Conservation (phyloP, 139 green algal species). For the Nannochloris sp. region DNA sequence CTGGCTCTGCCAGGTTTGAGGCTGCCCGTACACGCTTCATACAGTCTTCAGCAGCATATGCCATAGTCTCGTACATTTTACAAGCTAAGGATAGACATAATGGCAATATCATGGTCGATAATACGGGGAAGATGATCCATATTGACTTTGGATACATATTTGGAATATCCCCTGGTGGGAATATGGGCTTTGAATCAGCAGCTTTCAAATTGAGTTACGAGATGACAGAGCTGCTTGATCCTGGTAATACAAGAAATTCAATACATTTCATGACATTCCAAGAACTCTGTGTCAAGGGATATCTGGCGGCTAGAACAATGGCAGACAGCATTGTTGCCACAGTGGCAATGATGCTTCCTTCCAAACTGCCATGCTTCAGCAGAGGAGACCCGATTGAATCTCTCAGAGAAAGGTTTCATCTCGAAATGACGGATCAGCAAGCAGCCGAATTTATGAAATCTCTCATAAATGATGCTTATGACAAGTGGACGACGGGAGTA, state of each 20-base stretch:
- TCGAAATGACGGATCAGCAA: conserved; percentile 59
- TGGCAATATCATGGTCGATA: conserved; percentile 93
- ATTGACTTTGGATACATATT: conserved; percentile 99
- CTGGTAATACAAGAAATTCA: conserved; percentile 30
- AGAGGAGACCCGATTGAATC: conserved; percentile 49
- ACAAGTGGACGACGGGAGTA: conserved; percentile 51
- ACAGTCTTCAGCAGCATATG: conserved; percentile 65
- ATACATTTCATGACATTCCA: conserved; percentile 36
- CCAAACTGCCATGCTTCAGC: conserved; percentile 59
- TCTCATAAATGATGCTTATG: conserved; percentile 74
- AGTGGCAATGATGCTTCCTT: conserved; percentile 47
- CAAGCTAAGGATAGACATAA: conserved; percentile 96
- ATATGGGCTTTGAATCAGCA: conserved; percentile 86
- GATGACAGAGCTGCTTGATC: conserved; percentile 95
- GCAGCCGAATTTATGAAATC: conserved; percentile 64
- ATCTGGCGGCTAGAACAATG: conserved; percentile 59
- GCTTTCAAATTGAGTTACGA: conserved; percentile 97
- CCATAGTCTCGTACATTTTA: conserved; percentile 80
- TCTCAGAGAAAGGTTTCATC: conserved; percentile 52
- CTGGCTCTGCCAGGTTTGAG: conserved; percentile 71
- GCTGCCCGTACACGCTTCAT: conserved; percentile 83
- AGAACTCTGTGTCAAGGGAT: conserved; percentile 67
- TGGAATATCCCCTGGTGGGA: conserved; percentile 60
- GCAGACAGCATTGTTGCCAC: conserved; percentile 41
- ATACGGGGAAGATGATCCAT: conserved; percentile 87